Evolutionary conservation across 1,284 basidiomycete genomes (phyloP), one percentile per base, ranked within the genome.

Genomic region (Pseudozyma hubeiensis): DNA sequence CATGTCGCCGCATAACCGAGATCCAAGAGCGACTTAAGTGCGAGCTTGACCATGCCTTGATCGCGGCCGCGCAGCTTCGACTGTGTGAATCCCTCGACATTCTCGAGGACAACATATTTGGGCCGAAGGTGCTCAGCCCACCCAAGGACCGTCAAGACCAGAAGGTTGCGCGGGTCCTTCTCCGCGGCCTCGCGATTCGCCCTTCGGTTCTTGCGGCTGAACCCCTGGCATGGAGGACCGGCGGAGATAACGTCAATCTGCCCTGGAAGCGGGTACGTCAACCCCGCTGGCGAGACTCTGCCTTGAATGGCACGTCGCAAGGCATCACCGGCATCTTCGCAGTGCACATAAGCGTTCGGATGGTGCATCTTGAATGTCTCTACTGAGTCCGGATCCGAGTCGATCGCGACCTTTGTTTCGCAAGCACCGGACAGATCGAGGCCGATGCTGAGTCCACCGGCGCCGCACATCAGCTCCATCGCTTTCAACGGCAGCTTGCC

Each of bases 151-250:
- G 57, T 58, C 29, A 57, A 60, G 0, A 68, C 61, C 6, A 74
- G 55, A 0, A 74, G 62, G 40, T 74, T 74, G 1, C 71, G 39
- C 3, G 54, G 37, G 34, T 74, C 71, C 11, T 58, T 13, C 3
- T 68, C 52, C 4, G 64, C 64, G 6, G 55, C 51, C 8, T 64
- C 61, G 4, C 47, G 49, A 6, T 31, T 5, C 0, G 66, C 65
- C 7, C 13, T n/a, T 4, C 43, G 51, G 16, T 75, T 75, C 40
- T 46, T 52, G 8, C 43, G n/a, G 30, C 66, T 69, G 43, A 70
- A 65, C 0, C 71, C 71, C 19, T 75, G 71, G 31, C 71, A 75
- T 1, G 71, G 71, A 4, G 71, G 71, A 3, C 71, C 71, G 1
- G 62, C 66, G 1, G 49, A 34, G 17, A 75, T 60, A 0, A 75